Conservation (phyloP, 495 filamentous ascomycete genomes). For the Tuber borchii region DNA sequence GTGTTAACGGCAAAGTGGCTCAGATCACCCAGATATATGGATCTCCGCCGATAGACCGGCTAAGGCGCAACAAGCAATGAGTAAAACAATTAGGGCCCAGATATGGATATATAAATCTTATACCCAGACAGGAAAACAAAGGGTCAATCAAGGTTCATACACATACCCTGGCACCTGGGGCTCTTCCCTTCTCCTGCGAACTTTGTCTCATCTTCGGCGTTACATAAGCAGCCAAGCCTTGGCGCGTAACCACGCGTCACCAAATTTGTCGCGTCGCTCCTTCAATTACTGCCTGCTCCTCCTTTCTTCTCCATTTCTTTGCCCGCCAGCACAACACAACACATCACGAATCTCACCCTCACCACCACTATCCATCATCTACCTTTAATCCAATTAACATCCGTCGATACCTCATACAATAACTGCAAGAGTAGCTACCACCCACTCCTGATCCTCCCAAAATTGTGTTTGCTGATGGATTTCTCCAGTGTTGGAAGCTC, state of each 20-base stretch:
- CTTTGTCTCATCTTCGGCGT: neutral
- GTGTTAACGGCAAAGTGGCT: neutral
- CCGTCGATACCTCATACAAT: neutral
- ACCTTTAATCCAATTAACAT: neutral
- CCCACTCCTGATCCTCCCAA: neutral
- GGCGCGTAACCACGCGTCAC: neutral
- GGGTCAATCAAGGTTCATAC: neutral
- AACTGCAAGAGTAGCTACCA: neutral
- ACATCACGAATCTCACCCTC: neutral
- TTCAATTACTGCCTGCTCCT: neutral
- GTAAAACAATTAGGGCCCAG: neutral
- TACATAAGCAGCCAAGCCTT: neutral
- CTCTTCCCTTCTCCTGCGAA: neutral
- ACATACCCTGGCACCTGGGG: neutral
- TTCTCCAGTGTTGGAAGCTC: constrained; percentile 82
- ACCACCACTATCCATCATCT: neutral
- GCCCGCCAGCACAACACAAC: neutral
- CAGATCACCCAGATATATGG: neutral
- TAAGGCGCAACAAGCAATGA: neutral
- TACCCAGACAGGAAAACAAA: neutral
- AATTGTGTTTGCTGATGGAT: neutral
- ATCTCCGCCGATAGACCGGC: neutral
- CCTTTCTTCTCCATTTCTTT: neutral
- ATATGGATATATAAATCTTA: neutral
- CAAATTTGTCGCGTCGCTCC: neutral